phyloP scores from a whole-genome alignment of 768 basidiomycete genomes.

The Tylopilus vinaceipallidus region DNA sequence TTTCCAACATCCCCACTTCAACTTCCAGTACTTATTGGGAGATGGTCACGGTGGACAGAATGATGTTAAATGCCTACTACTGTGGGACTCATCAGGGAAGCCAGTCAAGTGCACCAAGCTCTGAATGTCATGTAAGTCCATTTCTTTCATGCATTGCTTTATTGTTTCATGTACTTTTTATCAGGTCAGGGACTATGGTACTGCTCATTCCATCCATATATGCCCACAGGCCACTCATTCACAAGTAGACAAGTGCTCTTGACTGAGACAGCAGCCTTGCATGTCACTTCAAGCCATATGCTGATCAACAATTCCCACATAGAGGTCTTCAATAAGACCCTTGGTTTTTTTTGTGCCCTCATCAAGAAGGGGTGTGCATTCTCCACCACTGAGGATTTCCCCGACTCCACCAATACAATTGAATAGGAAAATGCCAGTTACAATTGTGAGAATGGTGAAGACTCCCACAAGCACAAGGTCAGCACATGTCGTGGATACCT shows the following conservation, averaged over 20 bases:
- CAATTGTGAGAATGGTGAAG: too few relatives aligned
- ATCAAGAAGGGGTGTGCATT: neutral
- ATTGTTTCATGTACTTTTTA: too few relatives aligned
- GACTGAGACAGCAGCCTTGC: neutral
- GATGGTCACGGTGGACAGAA: neutral
- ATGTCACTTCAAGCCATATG: too few relatives aligned
- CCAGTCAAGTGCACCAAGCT: neutral
- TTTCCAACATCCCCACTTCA: neutral
- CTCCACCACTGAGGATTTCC: neutral
- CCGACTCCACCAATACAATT: too few relatives aligned
- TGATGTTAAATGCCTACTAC: neutral
- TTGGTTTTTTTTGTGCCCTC: neutral
- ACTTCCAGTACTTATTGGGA: constrained; percentile 5
- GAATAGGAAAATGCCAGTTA: too few relatives aligned
- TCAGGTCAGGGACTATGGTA: neutral
- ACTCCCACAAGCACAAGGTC: neutral
- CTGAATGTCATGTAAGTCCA: too few relatives aligned
- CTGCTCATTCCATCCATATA: neutral
- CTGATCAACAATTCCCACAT: neutral
- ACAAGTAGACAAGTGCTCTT: neutral
- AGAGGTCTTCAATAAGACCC: constrained; percentile 1
- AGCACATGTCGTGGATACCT: neutral
- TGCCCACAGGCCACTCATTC: neutral
- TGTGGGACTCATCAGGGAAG: neutral
- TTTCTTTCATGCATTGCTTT: too few relatives aligned